Evolutionary conservation across 306 rosid genomes (phyloP), one percentile per base, ranked within the genome.

Genomic region (Lithocarpus polystachyus): DNA sequence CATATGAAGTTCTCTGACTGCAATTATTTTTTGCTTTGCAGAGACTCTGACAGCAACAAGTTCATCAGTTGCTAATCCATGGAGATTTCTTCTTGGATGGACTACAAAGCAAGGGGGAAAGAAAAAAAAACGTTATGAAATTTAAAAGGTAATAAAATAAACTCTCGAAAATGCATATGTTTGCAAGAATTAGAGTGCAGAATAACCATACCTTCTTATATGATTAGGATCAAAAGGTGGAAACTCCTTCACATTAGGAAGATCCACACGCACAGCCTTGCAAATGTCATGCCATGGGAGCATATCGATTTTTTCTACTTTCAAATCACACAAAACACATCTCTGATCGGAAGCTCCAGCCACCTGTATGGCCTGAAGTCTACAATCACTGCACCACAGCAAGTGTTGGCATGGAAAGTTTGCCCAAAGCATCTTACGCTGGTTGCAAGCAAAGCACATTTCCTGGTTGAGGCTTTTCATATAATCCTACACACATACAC

Each of bases 361-460:
- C 7, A 72, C 82, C 56, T 22, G 61, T 13, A 72, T 67, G 73
- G 82, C 84, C 71, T 75, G 75, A 19, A 37, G 18, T 72, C 77
- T 83, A 23, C 89, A 86, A 29, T 78, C 79, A 13, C 33, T 26
- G 80, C 89, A 86, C 89, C 89, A 86, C 68, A 86, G 55, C 62
- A 69, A 68, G 80, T 86, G 87, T 77, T 57, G 54, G 75, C 89
- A 83, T 3, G 89, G 89, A 45, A 82, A 55, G 75, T 86, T 86
- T 56, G 81, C 85, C 89, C 87, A 86, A 22, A 55, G 11, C 77
- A 80, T 75, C 78, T 73, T 43, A 23, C 19, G 65, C 75, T 61
- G 43, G 22, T 73, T 82, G 77, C 89, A 86, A 2, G 33, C 82
- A 43, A 86, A 86, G 62, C 89, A 86, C 57, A 24, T 76, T 35